Base-by-base conservation (phyloP, 2,329 filamentous ascomycete genomes). In the Magnaporthales sp. region DNA sequence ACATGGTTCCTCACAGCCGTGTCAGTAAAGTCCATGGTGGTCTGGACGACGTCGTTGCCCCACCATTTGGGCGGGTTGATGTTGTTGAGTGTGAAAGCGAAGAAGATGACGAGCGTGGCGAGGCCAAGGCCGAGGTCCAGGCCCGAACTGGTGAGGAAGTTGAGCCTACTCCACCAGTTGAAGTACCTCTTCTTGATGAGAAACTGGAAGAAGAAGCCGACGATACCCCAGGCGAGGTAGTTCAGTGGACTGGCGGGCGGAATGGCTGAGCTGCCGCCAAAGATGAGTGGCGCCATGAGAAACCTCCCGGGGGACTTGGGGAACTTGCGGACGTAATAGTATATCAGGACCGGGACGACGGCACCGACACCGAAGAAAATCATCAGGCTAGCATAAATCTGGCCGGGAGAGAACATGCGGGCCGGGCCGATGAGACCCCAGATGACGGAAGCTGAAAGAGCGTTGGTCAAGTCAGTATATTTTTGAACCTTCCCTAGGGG, bases 81-180 rank as follows among this genome's bases (percentile, higher is more conserved):
- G n/a, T 83, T 77, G 26, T 86, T 84, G 70, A 92, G 77, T 1
- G 86, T 86, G 68, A 92, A 86, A 0, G 86, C 84, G 69, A 92
- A 86, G 78, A 92, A 91, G 70, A 91, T 87, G 68, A 90, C 76
- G 60, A 92, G 81, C 1, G 89, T 91, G 22, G 81, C 82, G 29
- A 92, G 77, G 1, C 87, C 88, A 1, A 92, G 80, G 1, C 89
- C 90, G 13, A 90, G 80, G 70, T 92, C 90, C 63, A 92, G 79
- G 0, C 85, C 89, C 0, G 88, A 89, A 13, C 87, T 89, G 0
- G 89, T 89, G 68, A 92, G 77, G 72, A 90, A 92, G 77, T 91
- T 92, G 73, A 91, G 85, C 29, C 88, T 82, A 75, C 84, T 86
- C 90, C 90, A 92, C 90, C 90, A 92, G 30, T 78, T 83, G 69